Conservation (phyloP, 1,284 basidiomycete species). For the Ganoderma resinaceum region DNA sequence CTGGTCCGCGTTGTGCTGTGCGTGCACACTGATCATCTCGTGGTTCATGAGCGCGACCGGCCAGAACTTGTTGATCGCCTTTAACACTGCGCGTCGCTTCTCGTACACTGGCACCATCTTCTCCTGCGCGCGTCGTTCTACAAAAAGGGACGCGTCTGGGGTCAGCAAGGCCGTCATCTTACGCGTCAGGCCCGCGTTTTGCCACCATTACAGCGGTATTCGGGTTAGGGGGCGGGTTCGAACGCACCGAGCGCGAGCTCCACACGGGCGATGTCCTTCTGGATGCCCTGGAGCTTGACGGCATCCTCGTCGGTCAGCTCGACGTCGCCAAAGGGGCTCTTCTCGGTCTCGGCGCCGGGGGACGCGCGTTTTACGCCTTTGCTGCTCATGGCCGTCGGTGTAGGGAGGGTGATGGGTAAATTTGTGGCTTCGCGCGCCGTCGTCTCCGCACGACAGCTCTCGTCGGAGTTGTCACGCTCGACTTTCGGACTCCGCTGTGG, state of each 20-base stretch:
- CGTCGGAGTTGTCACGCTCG: slow-evolving; percentile 34
- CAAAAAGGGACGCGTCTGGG: neutral
- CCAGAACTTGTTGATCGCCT: slow-evolving; percentile 80
- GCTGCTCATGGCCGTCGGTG: slow-evolving; percentile 34
- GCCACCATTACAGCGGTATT: neutral
- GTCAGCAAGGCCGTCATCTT: slow-evolving; percentile 1
- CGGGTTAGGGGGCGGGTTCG: neutral
- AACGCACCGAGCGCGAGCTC: slow-evolving; percentile 75
- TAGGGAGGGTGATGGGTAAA: slow-evolving; percentile 33
- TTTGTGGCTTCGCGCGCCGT: slow-evolving; percentile 29
- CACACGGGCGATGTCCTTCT: slow-evolving; percentile 70
- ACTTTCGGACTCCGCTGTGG: slow-evolving; percentile 32
- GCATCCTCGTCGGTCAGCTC: slow-evolving; percentile 75
- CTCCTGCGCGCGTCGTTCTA: slow-evolving; percentile 69
- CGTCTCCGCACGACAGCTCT: slow-evolving; percentile 20
- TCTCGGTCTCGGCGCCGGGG: slow-evolving; percentile 73
- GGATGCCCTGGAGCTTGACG: slow-evolving; percentile 64
- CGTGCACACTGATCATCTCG: slow-evolving; percentile 62
- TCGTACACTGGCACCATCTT: slow-evolving; percentile 67
- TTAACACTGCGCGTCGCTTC: slow-evolving; percentile 69
- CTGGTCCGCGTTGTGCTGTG: slow-evolving; percentile 74
- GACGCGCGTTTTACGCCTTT: slow-evolving; percentile 77
- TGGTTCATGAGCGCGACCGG: slow-evolving; percentile 79
- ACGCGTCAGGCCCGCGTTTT: neutral
- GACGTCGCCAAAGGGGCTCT: slow-evolving; percentile 68